Percentiles rank a stretch among this genome's conserved stretches.
Conservation (phyloP, 2,329 filamentous ascomycete genomes). For the Xylaria sp. region DNA sequence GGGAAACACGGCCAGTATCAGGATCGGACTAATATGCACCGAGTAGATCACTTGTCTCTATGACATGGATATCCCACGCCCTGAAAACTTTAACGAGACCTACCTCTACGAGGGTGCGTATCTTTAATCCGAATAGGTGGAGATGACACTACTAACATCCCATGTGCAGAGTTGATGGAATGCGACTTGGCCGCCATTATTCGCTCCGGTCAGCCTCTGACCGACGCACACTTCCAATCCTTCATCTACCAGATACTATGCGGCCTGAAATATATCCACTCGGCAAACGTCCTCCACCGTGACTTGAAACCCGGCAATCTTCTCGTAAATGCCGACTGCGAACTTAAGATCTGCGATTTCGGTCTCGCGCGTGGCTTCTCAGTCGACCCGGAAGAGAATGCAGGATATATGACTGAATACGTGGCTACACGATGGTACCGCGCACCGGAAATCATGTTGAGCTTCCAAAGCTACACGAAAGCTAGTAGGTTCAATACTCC, state of each 20-base stretch:
- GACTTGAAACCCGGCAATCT: constrained; percentile 97
- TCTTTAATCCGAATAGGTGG: neutral
- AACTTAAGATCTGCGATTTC: constrained; percentile 99
- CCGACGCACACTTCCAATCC: constrained; percentile 98
- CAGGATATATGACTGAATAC: constrained; percentile 99
- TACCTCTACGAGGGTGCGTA: constrained; percentile 94
- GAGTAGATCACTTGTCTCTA: constrained; percentile 98
- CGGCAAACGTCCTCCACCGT: constrained; percentile 95
- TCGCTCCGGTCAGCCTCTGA: constrained; percentile 93
- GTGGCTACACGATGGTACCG: constrained; percentile 96
- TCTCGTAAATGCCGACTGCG: constrained; percentile 97
- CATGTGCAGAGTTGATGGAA: constrained; percentile 88
- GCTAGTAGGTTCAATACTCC: constrained; percentile 81
- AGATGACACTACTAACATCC: constrained; percentile 34
- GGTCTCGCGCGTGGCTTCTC: constrained; percentile 96
- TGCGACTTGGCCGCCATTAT: constrained; percentile 98
- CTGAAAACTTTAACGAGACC: constrained; percentile 98
- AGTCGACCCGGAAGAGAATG: constrained; percentile 96
- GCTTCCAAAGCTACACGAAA: constrained; percentile 99
- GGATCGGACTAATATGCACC: constrained; percentile 26
- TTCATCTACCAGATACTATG: constrained; percentile 99
- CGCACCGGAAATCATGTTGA: constrained; percentile 98
- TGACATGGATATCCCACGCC: constrained; percentile 98
- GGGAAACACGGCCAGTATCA: constrained; percentile 37
- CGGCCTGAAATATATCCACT: constrained; percentile 99